Percentiles rank a stretch among this genome's conserved stretches.
Evolutionary conservation across 2,329 filamentous ascomycete species (phyloP).

Genomic region (Penicillium brevicompactum): DNA sequence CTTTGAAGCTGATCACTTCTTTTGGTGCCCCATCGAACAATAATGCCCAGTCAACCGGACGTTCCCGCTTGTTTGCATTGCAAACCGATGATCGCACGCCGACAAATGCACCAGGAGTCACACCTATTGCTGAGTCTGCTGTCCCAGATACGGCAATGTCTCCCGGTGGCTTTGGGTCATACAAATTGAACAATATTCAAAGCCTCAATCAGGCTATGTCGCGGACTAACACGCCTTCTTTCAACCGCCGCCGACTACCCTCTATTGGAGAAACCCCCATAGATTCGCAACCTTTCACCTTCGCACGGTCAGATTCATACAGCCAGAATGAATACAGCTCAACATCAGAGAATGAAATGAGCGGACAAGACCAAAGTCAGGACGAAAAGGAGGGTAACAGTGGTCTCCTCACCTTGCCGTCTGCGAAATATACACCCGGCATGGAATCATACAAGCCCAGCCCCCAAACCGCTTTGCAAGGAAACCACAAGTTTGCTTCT

Average conservation of each 20-base stretch:
- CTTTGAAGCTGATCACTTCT: conserved; percentile 87
- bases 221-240: conserved; percentile 62
- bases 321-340: conserved; percentile 51
- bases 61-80: conserved; percentile 64
- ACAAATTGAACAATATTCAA: conserved; percentile 60
- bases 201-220: conserved; percentile 70
- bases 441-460: conserved; percentile 45
- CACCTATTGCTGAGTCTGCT: conserved; percentile 81
- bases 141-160: conserved; percentile 62
- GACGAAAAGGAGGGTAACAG: conserved; percentile 34
- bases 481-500: conserved; percentile 62
- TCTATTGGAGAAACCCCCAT: conserved; percentile 74
- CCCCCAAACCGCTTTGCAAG: conserved; percentile 67
- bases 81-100: conserved; percentile 67
- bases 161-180: conserved; percentile 66
- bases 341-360: conserved; percentile 45
- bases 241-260: conserved; percentile 67
- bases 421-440: conserved; percentile 48
- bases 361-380: conserved; percentile 30
- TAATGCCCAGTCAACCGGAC: conserved; percentile 45
- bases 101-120: conserved; percentile 74
- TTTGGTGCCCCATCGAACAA: conserved; percentile 59
- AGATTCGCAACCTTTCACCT: conserved; percentile 49
- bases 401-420: conserved; percentile 43
- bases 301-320: conserved; percentile 44